Evolutionary conservation across 306 rosid species (phyloP).

Genomic region (Vigna hirtella): DNA sequence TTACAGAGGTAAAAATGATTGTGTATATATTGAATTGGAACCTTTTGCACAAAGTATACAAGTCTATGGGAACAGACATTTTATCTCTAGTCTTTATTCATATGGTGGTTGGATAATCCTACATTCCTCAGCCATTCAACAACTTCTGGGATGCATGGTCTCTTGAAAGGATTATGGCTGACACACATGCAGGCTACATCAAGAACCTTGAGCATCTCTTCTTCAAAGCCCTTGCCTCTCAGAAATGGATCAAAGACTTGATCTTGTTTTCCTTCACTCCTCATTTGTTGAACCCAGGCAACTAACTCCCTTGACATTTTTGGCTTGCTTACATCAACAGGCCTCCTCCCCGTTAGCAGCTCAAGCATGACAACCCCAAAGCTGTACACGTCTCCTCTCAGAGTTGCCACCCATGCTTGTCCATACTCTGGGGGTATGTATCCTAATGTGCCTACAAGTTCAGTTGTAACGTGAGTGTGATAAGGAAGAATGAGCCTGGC

Average conservation of each 20-base stretch:
- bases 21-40: constrained; percentile 32
- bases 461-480: constrained; percentile 90
- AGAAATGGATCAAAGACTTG: constrained; percentile 71
- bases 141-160: constrained; percentile 81
- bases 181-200: constrained; percentile 87
- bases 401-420: constrained; percentile 93
- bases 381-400: constrained; percentile 89
- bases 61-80: constrained; percentile 9
- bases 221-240: constrained; percentile 71
- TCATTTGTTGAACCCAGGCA: constrained; percentile 82
- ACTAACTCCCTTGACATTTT: constrained; percentile 76
- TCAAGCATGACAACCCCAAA: constrained; percentile 94
- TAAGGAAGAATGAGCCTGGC: constrained; percentile 81
- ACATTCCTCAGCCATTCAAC: constrained; percentile 78
- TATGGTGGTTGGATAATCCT: constrained; percentile 54
- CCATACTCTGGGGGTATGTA: constrained; percentile 95
- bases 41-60: constrained; percentile 27
- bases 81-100: constrained; percentile 56
- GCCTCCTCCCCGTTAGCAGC: constrained; percentile 82
- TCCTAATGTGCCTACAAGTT: constrained; percentile 92
- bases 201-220: constrained; percentile 75
- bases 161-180: constrained; percentile 72
- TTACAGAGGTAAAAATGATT: constrained; percentile 18
- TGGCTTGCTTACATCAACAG: constrained; percentile 79
- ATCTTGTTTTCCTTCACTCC: constrained; percentile 69